A percentile compares a stretch with the other conserved stretches of the same genome.
These are phyloP conservation scores for Barbarea vulgaris DNA, from an alignment of 345 rosid species.

Conservation along the genomic window DNA sequence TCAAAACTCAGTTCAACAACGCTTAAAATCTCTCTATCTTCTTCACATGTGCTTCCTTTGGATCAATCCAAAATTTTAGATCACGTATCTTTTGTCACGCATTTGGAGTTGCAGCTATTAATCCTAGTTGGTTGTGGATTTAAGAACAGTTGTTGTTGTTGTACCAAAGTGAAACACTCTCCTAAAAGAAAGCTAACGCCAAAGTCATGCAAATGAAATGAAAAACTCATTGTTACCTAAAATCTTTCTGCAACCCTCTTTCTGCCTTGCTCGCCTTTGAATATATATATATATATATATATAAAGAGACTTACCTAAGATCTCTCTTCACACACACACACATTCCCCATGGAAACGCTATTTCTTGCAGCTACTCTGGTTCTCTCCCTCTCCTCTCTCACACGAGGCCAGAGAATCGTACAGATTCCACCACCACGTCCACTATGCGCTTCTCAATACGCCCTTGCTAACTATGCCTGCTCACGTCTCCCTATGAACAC, in stretches of 20 bases:
- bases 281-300: no score
- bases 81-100: conserved; percentile 1
- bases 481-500: conserved; percentile 43
- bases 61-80: not conserved
- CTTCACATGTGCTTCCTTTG: not conserved
- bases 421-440: conserved; percentile 50
- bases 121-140: not conserved
- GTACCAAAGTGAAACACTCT: conserved; percentile 26
- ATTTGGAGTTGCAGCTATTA: conserved; percentile 21
- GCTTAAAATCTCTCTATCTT: not conserved
- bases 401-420: conserved; percentile 33
- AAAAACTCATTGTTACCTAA: conserved; percentile 21
- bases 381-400: conserved; percentile 10
- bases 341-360: conserved; percentile 30
- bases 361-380: conserved; percentile 21
- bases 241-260: conserved; percentile 30
- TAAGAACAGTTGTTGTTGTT: conserved; percentile 23
- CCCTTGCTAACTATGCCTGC: conserved; percentile 73
- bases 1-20: not conserved
- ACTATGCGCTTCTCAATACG: conserved; percentile 68
- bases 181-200: conserved; percentile 32
- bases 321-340: conserved; percentile 16
- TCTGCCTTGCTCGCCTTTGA: conserved; percentile 19
- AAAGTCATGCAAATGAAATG: conserved; percentile 36
- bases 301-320: conserved; percentile 29